phyloP scores from a whole-genome alignment of 208 protist species.

The Crithidia bombi region DNA sequence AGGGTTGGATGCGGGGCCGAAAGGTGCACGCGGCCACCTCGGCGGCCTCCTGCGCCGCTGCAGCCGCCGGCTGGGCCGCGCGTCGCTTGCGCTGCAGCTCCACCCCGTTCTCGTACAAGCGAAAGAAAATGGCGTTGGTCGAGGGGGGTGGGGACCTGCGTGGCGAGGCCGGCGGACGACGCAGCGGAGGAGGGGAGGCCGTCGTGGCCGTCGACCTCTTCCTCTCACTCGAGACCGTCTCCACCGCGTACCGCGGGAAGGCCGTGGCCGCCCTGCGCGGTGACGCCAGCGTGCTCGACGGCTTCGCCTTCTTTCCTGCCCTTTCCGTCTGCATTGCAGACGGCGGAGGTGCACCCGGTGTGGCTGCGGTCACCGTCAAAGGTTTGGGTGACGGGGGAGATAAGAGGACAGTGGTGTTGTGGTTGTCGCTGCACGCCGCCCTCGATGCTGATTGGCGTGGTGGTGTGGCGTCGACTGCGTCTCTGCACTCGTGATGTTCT shows the following conservation, averaged over 20 bases:
- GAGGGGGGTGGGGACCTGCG: not conserved
- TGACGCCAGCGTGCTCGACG: not conserved
- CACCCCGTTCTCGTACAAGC: constrained; percentile 36
- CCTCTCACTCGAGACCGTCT: constrained; percentile 31
- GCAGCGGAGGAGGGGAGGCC: not conserved
- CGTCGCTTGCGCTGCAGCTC: constrained; percentile 27
- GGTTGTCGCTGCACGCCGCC: not conserved
- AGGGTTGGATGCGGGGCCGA: constrained; percentile 14
- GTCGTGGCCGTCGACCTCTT: not conserved
- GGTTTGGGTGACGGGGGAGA: constrained; percentile 5
- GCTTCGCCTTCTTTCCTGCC: not conserved
- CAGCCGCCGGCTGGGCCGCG: not conserved
- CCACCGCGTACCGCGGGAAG: constrained; percentile 29
- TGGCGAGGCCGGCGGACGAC: not conserved
- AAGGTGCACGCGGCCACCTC: constrained; percentile 25
- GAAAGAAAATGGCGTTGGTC: constrained; percentile 19
- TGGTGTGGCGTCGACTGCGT: not conserved
- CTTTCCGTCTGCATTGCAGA: not conserved
- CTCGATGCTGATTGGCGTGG: not conserved
- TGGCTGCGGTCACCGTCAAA: not conserved
- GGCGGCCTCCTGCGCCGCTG: not conserved
- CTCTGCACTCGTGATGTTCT: too few relatives aligned
- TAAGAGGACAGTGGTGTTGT: constrained; percentile 12
- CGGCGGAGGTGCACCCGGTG: not conserved
- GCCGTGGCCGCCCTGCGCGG: not conserved